phyloP scores from a whole-genome alignment of 331 rosid genomes.

The Quercus tomentella region DNA sequence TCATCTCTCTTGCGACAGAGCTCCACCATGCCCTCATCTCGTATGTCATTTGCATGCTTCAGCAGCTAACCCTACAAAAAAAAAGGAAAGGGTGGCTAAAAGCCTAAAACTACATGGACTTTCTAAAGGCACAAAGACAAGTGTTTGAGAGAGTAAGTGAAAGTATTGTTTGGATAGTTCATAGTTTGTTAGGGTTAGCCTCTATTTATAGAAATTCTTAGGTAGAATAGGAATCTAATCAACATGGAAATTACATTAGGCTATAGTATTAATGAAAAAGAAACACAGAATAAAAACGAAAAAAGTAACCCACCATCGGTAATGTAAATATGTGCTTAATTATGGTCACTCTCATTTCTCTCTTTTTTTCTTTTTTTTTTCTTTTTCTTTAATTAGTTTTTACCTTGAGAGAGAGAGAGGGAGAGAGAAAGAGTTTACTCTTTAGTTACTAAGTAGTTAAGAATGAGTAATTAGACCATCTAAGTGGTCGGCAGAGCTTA shows the following conservation, averaged over 20 bases:
- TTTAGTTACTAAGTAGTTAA: too few species aligned
- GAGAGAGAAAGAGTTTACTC: too few species aligned
- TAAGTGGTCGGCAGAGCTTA: too few species aligned
- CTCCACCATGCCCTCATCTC: background rate
- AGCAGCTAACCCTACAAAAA: background rate
- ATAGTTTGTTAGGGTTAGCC: background rate
- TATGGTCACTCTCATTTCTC: too few species aligned
- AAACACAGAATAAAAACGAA: too few species aligned
- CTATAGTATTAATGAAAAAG: background rate
- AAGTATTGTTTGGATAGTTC: background rate
- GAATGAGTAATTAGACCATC: too few species aligned
- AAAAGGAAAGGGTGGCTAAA: background rate
- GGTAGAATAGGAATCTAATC: background rate
- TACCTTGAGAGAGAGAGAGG: too few species aligned
- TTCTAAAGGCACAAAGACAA: background rate
- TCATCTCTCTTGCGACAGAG: conserved; percentile 9
- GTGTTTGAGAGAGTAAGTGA: background rate
- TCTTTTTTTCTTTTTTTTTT: too few species aligned
- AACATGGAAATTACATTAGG: background rate
- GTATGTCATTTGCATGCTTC: background rate
- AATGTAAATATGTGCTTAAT: too few species aligned
- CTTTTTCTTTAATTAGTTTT: too few species aligned
- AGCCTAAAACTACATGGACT: background rate
- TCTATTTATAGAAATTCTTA: background rate
- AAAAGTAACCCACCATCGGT: too few species aligned